Base-by-base conservation (phyloP, 345 rosid genomes). In the Gynandropsis gynandra region DNA sequence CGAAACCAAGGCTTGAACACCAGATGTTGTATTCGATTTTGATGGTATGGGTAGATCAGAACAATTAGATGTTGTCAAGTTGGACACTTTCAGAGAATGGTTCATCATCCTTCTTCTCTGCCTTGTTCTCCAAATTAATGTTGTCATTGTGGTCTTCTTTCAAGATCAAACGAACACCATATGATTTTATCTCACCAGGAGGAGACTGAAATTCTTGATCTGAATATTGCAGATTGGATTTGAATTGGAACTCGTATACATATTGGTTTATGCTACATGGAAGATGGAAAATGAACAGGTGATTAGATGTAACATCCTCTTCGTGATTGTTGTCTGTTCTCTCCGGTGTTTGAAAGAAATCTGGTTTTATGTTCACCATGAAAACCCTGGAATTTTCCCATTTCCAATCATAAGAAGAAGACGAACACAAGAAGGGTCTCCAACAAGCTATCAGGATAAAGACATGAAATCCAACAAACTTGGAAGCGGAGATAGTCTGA, bases 281-380 rank as follows among this genome's bases (percentile, higher is more conserved):
- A 61, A 16, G 33, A 52, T n/a, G n/a, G n/a, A n/a, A n/a, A n/a
- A n/a, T 61, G 10, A 61, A 31, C 12, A 52, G 2, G 53, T 62
- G 52, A 43, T 16, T 9, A 6, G 18, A n/a, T 29, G 1, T 1
- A 16, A 18, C 32, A 14, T 13, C 43, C 7, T 43, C 52, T 14
- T 61, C 59, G 7, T 24, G 52, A 19, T 24, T 50, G 10, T 4
- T 52, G 31, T 21, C 16, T 13, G 33, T 50, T 15, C 7, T 52
- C 40, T 36, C 21, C 15, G 41, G 17, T 16, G 19, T 7, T 24
- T 0, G 29, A 52, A 43, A 16, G 47, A 44, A 27, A 36, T n/a
- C 38, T 21, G 54, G 59, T 37, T 5, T 45, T 4, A 61, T 33
- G 66, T 45, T 52, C n/a, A 61, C 53, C n/a, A n/a, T n/a, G n/a